Percentiles rank a stretch among this genome's conserved stretches.
Evolutionary conservation across 257 asterid species (phyloP).

Genomic region (Solanum clarkiae): DNA sequence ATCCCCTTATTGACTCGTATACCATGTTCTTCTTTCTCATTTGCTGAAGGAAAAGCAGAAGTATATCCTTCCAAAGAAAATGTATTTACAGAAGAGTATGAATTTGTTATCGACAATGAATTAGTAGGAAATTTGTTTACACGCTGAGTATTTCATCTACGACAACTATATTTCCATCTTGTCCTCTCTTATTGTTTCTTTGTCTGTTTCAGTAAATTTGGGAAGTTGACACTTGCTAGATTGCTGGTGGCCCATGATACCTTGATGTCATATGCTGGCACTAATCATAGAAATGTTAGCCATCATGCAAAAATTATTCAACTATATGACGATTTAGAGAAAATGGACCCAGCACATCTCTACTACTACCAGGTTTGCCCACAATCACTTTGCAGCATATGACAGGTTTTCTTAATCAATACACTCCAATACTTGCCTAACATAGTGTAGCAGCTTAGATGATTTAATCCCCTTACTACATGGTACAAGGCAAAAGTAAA

Average conservation of each 20-base stretch:
- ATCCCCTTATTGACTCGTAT: constrained; percentile 7
- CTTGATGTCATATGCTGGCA: constrained; percentile 27
- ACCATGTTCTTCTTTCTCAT: constrained; percentile 60
- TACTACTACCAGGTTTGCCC: constrained; percentile 23
- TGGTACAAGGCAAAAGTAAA: too few relatives aligned
- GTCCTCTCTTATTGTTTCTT: constrained; percentile 4
- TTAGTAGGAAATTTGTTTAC: constrained; percentile 37
- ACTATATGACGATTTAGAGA: constrained; percentile 54
- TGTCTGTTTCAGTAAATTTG: constrained; percentile 65
- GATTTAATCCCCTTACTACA: too few relatives aligned
- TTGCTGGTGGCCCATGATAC: constrained; percentile 59
- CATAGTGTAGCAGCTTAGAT: too few relatives aligned
- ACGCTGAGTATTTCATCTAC: background rate
- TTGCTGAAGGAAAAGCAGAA: constrained; percentile 41
- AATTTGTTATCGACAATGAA: constrained; percentile 49
- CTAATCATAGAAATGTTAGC: constrained; percentile 12
- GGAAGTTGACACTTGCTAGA: constrained; percentile 93
- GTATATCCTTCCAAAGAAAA: constrained; percentile 42
- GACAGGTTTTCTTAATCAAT: constrained; percentile 38
- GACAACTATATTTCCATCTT: background rate
- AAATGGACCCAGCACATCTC: constrained; percentile 62
- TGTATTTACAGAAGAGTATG: constrained; percentile 59
- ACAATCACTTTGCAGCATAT: too few relatives aligned
- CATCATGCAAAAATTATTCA: constrained; percentile 59
- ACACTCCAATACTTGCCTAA: too few relatives aligned